Evolutionary conservation across 1,284 basidiomycete genomes (phyloP).

Genomic region (Ceratobasidium sp.): DNA sequence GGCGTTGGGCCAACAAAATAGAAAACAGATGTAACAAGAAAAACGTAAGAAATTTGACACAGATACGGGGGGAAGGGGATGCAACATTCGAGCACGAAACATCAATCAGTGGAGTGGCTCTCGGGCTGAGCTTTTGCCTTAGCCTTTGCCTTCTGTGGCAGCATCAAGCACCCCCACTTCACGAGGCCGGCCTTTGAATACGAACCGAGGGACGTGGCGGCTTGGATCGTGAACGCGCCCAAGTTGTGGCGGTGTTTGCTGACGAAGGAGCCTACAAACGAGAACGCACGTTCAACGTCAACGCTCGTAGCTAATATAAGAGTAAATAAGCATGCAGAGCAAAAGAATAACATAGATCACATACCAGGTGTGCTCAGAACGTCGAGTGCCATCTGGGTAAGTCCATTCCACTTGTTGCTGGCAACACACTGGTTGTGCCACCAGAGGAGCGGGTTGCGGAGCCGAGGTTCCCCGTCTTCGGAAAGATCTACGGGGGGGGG

Average conservation of each 20-base stretch:
- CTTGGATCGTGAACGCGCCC: neutral
- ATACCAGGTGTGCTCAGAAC: conserved; percentile 8
- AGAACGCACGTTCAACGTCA: neutral
- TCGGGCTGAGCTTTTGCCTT: too few species aligned
- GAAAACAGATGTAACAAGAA: too few species aligned
- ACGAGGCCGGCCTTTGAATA: neutral
- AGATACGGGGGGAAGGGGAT: too few species aligned
- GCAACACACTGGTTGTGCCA: conserved; percentile 21
- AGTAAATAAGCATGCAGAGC: neutral
- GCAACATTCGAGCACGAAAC: too few species aligned
- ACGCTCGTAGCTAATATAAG: neutral
- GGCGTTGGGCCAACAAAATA: too few species aligned
- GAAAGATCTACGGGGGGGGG: neutral
- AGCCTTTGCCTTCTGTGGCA: neutral
- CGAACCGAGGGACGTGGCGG: neutral
- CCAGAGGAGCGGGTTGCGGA: conserved; percentile 7
- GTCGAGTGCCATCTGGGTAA: conserved; percentile 33
- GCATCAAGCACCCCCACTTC: neutral
- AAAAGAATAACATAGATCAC: neutral
- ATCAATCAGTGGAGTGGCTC: too few species aligned
- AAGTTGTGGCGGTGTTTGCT: neutral
- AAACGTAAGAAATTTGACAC: too few species aligned
- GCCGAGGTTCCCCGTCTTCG: neutral
- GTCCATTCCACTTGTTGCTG: conserved; percentile 1
- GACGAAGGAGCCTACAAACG: neutral